Conservation (phyloP, 192 early-diverging fungal genomes). For the Jimgerdemannia lactiflua region DNA sequence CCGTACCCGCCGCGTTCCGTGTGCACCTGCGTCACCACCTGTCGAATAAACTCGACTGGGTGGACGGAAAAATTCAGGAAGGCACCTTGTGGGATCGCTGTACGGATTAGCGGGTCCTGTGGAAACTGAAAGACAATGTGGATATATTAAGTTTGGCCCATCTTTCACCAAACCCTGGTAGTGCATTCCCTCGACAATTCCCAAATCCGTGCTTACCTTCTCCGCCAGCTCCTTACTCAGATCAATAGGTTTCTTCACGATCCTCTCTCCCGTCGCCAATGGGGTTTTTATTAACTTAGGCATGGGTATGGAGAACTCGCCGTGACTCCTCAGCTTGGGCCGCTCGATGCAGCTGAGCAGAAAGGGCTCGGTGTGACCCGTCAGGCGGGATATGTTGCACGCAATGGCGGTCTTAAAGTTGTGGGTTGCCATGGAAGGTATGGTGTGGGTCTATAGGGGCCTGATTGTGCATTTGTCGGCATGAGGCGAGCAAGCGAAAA, state of each 20-base stretch:
- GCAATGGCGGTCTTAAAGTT: conserved; percentile 35
- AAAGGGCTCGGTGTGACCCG: conserved; percentile 13
- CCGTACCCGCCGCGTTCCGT: conserved; percentile 50
- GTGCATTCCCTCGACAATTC: background rate
- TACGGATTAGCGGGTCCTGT: conserved; percentile 40
- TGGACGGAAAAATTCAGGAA: conserved; percentile 69
- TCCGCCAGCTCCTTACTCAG: conserved; percentile 12
- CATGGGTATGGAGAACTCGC: conserved; percentile 17
- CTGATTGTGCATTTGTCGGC: background rate
- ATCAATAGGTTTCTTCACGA: background rate
- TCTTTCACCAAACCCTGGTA: no score
- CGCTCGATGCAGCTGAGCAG: conserved; percentile 28
- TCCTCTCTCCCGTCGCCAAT: background rate
- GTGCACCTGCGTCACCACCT: conserved; percentile 51
- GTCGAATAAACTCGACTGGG: conserved; percentile 39
- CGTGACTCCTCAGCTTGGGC: conserved; percentile 17
- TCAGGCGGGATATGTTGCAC: conserved; percentile 25
- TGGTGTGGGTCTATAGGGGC: background rate
- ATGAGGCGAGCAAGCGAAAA: no score
- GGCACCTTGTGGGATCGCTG: conserved; percentile 48
- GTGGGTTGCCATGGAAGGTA: background rate
- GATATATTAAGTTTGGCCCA: background rate
- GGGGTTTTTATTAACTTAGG: conserved; percentile 5
- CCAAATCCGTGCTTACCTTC: background rate
- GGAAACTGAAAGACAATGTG: background rate